phyloP scores from a whole-genome alignment of 2,329 filamentous ascomycete species.

The Emmonsiellopsis sp. region DNA sequence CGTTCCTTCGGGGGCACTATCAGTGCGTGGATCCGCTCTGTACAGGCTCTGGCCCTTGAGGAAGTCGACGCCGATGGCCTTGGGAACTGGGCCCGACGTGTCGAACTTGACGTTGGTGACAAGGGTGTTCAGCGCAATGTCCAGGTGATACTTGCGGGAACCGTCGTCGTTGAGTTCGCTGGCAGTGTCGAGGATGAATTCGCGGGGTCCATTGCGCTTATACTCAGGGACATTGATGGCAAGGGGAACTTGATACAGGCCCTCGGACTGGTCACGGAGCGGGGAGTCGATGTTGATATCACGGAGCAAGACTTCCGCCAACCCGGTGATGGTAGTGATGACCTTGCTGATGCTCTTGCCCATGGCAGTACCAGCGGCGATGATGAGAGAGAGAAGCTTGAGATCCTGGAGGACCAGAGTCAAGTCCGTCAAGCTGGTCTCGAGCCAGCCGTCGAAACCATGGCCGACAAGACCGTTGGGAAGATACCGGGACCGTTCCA shows the following conservation, averaged over 20 bases:
- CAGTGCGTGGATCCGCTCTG: slow-evolving; percentile 34
- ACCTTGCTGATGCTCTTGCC: slow-evolving; percentile 33
- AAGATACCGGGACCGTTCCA: slow-evolving; percentile 48
- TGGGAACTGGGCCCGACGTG: slow-evolving; percentile 25
- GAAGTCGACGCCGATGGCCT: slow-evolving; percentile 40
- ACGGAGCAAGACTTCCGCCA: slow-evolving; percentile 38
- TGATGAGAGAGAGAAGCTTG: slow-evolving; percentile 45
- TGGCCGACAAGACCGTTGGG: slow-evolving; percentile 38
- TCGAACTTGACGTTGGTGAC: slow-evolving; percentile 40
- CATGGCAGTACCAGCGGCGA: slow-evolving; percentile 45
- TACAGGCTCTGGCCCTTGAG: slow-evolving; percentile 38
- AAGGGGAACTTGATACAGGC: slow-evolving; percentile 52
- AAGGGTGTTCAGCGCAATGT: slow-evolving; percentile 41
- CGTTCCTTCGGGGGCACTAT: slow-evolving; percentile 19
- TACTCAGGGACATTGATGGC: slow-evolving; percentile 39
- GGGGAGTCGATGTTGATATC: slow-evolving; percentile 44
- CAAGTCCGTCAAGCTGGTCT: slow-evolving; percentile 43
- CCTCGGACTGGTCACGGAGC: slow-evolving; percentile 38
- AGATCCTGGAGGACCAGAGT: slow-evolving; percentile 44
- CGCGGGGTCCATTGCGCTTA: slow-evolving; percentile 46
- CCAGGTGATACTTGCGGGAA: slow-evolving; percentile 46
- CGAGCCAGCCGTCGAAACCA: slow-evolving; percentile 50
- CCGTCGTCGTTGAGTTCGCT: slow-evolving; percentile 43
- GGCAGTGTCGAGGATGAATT: slow-evolving; percentile 46
- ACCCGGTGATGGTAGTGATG: slow-evolving; percentile 33